Conservation (phyloP, 768 basidiomycete species). For the Lactifluus volemus region DNA sequence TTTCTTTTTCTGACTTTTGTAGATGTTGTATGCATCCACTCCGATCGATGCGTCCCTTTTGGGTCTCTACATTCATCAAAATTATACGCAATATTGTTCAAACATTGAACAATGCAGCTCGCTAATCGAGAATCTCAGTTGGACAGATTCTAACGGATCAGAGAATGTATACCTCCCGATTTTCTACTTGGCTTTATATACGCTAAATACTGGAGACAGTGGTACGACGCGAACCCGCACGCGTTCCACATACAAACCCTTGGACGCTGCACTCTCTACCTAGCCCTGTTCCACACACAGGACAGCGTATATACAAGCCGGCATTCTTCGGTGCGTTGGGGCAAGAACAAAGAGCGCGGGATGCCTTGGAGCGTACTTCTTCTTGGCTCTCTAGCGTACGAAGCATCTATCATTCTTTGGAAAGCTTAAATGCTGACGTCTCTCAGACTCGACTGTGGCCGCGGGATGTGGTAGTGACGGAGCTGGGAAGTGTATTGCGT, state of each 20-base stretch:
- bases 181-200: not conserved
- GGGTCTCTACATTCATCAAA: conserved; percentile 89
- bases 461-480: conserved; percentile 3
- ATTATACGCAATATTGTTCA: conserved; percentile 78
- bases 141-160: conserved; percentile 60
- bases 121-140: conserved; percentile 68
- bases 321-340: conserved; percentile 64
- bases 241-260: conserved; percentile 77
- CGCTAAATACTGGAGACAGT: conserved; percentile 29
- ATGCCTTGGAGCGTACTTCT: conserved; percentile 45
- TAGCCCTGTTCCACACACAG: conserved; percentile 66
- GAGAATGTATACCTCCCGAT: conserved; percentile 33
- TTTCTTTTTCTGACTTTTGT: not conserved
- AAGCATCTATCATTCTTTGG: not conserved
- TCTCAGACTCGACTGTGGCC: conserved; percentile 11
- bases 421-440: not conserved
- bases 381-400: conserved; percentile 44
- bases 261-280: conserved; percentile 87
- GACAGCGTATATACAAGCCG: conserved; percentile 83
- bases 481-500: conserved; percentile 13
- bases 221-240: conserved; percentile 67
- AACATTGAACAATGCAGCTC: conserved; percentile 66
- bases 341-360: conserved; percentile 51
- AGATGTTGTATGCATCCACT: conserved; percentile 73
- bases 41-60: conserved; percentile 89